Evolutionary conservation across 140 eudicot species (phyloP).

Genomic region (Stevia rebaudiana): DNA sequence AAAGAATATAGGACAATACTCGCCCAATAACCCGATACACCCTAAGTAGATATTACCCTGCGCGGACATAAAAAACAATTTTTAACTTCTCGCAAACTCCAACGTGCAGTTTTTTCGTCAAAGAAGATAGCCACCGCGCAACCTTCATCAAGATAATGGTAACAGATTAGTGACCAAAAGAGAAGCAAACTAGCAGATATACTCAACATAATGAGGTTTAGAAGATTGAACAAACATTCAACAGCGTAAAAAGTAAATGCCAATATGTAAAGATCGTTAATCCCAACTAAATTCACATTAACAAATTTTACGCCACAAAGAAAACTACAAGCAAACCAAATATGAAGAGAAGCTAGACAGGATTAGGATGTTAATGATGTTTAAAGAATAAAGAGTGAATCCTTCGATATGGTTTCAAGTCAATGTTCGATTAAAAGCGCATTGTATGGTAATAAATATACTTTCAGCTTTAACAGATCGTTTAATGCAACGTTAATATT

Average conservation of each 20-base stretch:
- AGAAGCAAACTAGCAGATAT: background rate
- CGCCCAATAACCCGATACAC: conserved; percentile 80
- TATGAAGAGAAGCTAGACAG: background rate
- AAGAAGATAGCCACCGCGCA: conserved; percentile 14
- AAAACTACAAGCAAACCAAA: background rate
- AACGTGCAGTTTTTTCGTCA: conserved; percentile 18
- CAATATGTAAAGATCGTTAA: background rate
- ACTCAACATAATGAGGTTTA: background rate
- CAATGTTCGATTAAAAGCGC: background rate
- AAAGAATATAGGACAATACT: conserved; percentile 60
- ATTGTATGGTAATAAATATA: background rate
- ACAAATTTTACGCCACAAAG: background rate
- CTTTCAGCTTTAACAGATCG: background rate
- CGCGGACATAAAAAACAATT: conserved; percentile 82
- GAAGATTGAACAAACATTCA: background rate
- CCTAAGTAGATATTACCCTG: conserved; percentile 55
- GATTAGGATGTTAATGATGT: background rate
- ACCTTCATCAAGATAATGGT: background rate
- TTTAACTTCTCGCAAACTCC: conserved; percentile 44
- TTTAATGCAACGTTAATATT: background rate
- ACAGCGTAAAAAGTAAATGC: background rate
- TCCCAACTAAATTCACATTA: background rate
- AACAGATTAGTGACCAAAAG: background rate
- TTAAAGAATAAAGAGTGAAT: background rate
- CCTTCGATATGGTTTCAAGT: background rate